Conservation (phyloP, 2,329 filamentous ascomycete genomes). For the Fusarium multiceps region DNA sequence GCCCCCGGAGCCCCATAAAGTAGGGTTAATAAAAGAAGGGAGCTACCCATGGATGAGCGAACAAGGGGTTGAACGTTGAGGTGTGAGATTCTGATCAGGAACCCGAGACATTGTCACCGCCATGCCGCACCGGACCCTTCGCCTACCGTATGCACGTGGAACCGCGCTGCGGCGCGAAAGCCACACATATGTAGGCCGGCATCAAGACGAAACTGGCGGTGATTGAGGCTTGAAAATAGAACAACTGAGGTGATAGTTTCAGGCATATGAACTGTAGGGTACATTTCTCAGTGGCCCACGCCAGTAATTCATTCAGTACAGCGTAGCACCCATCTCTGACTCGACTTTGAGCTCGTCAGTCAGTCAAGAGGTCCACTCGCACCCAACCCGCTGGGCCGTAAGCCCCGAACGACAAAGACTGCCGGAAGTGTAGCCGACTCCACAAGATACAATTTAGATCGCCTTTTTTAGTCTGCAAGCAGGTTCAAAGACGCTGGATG, state of each 20-base stretch:
- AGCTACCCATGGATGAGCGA: slow-evolving; percentile 21
- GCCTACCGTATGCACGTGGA: slow-evolving; percentile 40
- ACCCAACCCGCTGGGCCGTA: slow-evolving; percentile 47
- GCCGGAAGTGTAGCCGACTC: slow-evolving; percentile 49
- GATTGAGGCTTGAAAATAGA: slow-evolving; percentile 33
- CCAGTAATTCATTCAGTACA: background rate
- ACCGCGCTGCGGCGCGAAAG: slow-evolving; percentile 35
- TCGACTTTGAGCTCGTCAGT: slow-evolving; percentile 37
- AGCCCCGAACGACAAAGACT: slow-evolving; percentile 46
- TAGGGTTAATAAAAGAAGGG: slow-evolving; percentile 19
- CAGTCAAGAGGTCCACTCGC: slow-evolving; percentile 38
- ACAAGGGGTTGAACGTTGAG: slow-evolving; percentile 26
- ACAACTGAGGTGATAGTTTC: slow-evolving; percentile 37
- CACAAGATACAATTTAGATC: slow-evolving; percentile 42
- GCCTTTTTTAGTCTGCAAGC: slow-evolving; percentile 29
- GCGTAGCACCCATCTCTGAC: slow-evolving; percentile 32
- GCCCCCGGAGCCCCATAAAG: slow-evolving; percentile 31
- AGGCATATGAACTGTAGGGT: slow-evolving; percentile 29
- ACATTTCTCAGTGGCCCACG: slow-evolving; percentile 8
- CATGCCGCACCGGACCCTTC: slow-evolving; percentile 37
- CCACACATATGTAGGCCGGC: slow-evolving; percentile 38
- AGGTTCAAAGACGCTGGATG: slow-evolving; percentile 26
- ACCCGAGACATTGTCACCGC: slow-evolving; percentile 48
- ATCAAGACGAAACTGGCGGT: slow-evolving; percentile 44
- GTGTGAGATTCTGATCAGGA: slow-evolving; percentile 40